A percentile compares a stretch with the other conserved stretches of the same genome.
These are phyloP conservation scores for Tetrapisispora nanseiensis DNA, from an alignment of 805 yeast species.

Conservation along the genomic window DNA sequence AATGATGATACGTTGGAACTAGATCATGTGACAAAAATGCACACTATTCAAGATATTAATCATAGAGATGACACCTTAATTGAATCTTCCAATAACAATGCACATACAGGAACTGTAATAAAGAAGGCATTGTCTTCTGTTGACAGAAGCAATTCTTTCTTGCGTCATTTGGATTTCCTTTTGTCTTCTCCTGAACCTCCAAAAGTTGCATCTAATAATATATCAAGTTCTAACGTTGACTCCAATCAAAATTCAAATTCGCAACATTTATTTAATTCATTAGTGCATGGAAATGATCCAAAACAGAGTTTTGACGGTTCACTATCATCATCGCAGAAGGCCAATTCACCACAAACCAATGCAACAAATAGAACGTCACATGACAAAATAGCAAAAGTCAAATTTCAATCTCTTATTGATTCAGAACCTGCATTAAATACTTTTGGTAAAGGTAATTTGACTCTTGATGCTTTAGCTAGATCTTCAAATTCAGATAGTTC, in stretches of 20 bases:
- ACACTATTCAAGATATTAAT: neutral
- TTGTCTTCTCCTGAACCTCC: slow-evolving; percentile 15
- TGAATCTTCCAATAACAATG: neutral
- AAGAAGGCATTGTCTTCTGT: slow-evolving; percentile 9
- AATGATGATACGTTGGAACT: slow-evolving; percentile 2
- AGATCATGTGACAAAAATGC: neutral
- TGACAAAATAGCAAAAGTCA: slow-evolving; percentile 15
- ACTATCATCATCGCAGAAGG: neutral
- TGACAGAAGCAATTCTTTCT: slow-evolving; percentile 24
- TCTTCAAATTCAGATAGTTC: slow-evolving; percentile 2
- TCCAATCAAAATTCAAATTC: neutral
- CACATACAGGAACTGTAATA: slow-evolving; percentile 3
- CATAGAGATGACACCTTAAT: neutral
- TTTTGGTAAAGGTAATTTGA: slow-evolving; percentile 46
- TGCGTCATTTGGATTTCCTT: slow-evolving; percentile 31
- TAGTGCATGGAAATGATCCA: neutral
- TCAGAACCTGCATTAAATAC: slow-evolving; percentile 38
- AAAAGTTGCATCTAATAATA: neutral
- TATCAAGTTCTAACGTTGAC: neutral
- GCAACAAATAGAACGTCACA: neutral
- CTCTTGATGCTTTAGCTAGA: slow-evolving; percentile 29
- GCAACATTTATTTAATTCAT: neutral
- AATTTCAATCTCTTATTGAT: slow-evolving; percentile 22
- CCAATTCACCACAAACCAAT: neutral
- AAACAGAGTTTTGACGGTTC: neutral